Percentiles rank a stretch among this genome's conserved stretches.
These are phyloP conservation scores for Calonectria crousiana DNA, from an alignment of 2,329 filamentous ascomycete species.

Conservation along the genomic window DNA sequence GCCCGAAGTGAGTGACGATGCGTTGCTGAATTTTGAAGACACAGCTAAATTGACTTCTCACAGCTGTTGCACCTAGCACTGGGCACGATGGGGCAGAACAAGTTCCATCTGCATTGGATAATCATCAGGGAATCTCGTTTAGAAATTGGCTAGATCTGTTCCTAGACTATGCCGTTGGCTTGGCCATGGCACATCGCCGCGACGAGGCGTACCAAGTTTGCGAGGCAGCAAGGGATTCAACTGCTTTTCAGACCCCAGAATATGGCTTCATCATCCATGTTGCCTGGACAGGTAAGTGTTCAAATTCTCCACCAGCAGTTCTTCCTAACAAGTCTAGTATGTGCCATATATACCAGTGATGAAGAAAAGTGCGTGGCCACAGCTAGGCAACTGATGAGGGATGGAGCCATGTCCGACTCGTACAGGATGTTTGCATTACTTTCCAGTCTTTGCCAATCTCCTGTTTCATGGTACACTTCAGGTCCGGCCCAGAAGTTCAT, in stretches of 20 bases:
- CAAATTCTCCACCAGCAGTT: neutral
- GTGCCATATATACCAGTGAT: constrained; percentile 84
- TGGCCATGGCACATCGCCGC: constrained; percentile 75
- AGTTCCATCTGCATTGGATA: constrained; percentile 51
- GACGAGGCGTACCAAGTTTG: constrained; percentile 85
- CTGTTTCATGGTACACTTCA: constrained; percentile 80
- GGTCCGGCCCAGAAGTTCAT: constrained; percentile 91
- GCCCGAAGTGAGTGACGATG: constrained; percentile 60
- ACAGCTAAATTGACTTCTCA: neutral
- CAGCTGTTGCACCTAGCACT: constrained; percentile 50
- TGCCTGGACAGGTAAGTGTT: constrained; percentile 76
- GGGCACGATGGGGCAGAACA: constrained; percentile 38
- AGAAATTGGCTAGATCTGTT: constrained; percentile 91
- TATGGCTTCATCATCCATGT: constrained; percentile 80
- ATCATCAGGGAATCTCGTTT: constrained; percentile 84
- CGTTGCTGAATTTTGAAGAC: neutral
- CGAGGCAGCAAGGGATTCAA: constrained; percentile 82
- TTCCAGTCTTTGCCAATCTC: constrained; percentile 81
- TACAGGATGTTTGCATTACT: constrained; percentile 86
- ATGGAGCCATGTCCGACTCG: constrained; percentile 83
- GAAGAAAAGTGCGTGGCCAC: constrained; percentile 79
- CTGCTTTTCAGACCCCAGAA: constrained; percentile 81
- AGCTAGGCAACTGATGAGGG: constrained; percentile 86
- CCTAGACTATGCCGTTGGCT: constrained; percentile 83
- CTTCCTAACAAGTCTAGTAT: constrained; percentile 65